phyloP scores from a whole-genome alignment of 441 rosid genomes.

The Erodium moschatum region DNA sequence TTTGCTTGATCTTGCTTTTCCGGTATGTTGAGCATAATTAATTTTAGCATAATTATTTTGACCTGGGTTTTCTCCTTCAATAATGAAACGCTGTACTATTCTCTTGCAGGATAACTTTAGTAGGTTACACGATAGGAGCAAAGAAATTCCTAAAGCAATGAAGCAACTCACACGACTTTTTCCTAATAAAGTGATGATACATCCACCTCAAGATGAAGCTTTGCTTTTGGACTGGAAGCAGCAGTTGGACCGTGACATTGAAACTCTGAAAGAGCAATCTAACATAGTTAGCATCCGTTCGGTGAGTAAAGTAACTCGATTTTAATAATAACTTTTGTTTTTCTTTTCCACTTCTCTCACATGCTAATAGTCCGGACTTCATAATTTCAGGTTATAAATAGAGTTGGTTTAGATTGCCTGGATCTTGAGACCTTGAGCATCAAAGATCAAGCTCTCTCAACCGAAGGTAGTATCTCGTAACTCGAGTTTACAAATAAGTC shows the following conservation, averaged over 20 bases:
- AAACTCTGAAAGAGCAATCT: slow-evolving; percentile 79
- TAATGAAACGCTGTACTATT: neutral
- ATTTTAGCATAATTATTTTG: too few relatives aligned
- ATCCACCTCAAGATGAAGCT: slow-evolving; percentile 95
- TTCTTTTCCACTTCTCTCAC: too few relatives aligned
- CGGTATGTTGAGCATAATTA: slow-evolving; percentile 40
- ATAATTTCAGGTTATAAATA: slow-evolving; percentile 41
- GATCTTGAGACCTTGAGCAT: slow-evolving; percentile 63
- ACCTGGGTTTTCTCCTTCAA: too few relatives aligned
- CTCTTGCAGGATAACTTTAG: slow-evolving; percentile 73
- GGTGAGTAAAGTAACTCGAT: slow-evolving; percentile 38
- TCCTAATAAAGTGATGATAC: slow-evolving; percentile 92
- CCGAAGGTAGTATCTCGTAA: slow-evolving; percentile 56
- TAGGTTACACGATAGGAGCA: slow-evolving; percentile 79
- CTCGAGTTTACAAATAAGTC: neutral
- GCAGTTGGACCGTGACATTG: slow-evolving; percentile 80
- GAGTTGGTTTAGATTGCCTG: slow-evolving; percentile 62
- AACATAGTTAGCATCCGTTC: slow-evolving; percentile 54
- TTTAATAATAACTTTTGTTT: neutral
- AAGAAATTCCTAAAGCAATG: slow-evolving; percentile 78
- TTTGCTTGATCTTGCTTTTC: slow-evolving; percentile 82
- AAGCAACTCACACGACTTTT: slow-evolving; percentile 87
- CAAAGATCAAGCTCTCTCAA: slow-evolving; percentile 66
- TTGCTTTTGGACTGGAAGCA: slow-evolving; percentile 93
- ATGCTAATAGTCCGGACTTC: neutral